A percentile compares a stretch with the other conserved stretches of the same genome.
These are phyloP conservation scores for Eragrostis nindensis DNA, from an alignment of 176 grass and related monocot species.

Conservation along the genomic window DNA sequence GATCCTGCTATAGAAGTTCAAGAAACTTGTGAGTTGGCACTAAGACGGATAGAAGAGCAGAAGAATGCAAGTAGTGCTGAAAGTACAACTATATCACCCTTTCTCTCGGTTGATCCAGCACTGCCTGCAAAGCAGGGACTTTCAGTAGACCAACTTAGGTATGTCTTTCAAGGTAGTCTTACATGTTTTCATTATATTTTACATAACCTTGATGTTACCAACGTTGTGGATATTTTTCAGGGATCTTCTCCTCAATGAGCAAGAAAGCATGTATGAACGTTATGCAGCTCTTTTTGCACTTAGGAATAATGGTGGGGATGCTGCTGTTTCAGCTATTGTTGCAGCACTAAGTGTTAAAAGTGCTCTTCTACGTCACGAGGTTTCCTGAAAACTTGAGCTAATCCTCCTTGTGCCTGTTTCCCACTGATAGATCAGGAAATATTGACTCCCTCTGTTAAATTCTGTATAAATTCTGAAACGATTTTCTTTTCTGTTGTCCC, in stretches of 20 bases:
- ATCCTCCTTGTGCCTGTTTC: background rate
- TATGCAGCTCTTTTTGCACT: constrained; percentile 95
- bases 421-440: background rate
- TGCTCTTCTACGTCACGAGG: constrained; percentile 91
- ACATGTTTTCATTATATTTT: background rate
- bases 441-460: background rate
- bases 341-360: constrained; percentile 72
- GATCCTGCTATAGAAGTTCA: constrained; percentile 90
- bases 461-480: background rate
- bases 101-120: constrained; percentile 94
- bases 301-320: constrained; percentile 77
- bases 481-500: background rate
- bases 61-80: constrained; percentile 50
- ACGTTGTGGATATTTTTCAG: constrained; percentile 47
- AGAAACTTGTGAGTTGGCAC: constrained; percentile 91
- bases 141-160: constrained; percentile 80
- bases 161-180: background rate
- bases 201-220: constrained; percentile 2
- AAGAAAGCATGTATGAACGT: constrained; percentile 88
- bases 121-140: constrained; percentile 67
- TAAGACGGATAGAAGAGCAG: constrained; percentile 79
- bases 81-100: constrained; percentile 58
- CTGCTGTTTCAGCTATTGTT: constrained; percentile 74
- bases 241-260: constrained; percentile 76
- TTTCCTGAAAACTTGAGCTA: constrained; percentile 40